phyloP scores from a whole-genome alignment of 768 basidiomycete species.

The Lactarius deliciosus region DNA sequence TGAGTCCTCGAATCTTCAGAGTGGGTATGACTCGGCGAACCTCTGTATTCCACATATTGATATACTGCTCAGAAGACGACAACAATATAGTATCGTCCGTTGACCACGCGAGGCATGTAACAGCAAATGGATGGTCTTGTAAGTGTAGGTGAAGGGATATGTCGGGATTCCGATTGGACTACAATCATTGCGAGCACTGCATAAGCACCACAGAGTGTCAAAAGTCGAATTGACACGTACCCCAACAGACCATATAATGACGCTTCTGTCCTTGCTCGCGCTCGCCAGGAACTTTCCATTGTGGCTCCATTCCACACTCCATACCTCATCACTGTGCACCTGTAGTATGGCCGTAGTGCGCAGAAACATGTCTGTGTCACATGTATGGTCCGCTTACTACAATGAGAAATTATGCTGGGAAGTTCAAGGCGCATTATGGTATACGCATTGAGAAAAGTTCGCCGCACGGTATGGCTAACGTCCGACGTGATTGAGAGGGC shows the following conservation, averaged over 20 bases:
- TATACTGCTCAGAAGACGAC: constrained; percentile 74
- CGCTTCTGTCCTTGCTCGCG: constrained; percentile 81
- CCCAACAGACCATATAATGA: constrained; percentile 85
- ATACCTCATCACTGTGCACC: constrained; percentile 91
- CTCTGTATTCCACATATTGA: constrained; percentile 90
- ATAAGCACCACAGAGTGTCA: constrained; percentile 10
- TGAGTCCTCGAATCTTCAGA: constrained; percentile 24
- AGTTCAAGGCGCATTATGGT: constrained; percentile 72
- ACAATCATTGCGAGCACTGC: constrained; percentile 9
- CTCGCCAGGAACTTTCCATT: constrained; percentile 83
- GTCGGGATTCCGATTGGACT: constrained; percentile 42
- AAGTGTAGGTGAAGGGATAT: constrained; percentile 52
- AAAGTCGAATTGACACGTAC: constrained; percentile 46
- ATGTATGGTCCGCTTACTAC: constrained; percentile 75
- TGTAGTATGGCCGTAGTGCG: constrained; percentile 78
- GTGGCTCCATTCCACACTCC: constrained; percentile 95
- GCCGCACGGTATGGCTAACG: not conserved
- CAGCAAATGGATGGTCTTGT: constrained; percentile 60
- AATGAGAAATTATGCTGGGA: constrained; percentile 65
- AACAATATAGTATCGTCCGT: constrained; percentile 81
- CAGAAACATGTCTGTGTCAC: constrained; percentile 81
- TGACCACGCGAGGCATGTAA: constrained; percentile 90
- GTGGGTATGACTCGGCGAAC: constrained; percentile 42
- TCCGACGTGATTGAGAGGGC: not conserved
- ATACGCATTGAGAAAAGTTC: constrained; percentile 64